Conservation (phyloP, 2,329 filamentous ascomycete species). For the Colletotrichum filicis region DNA sequence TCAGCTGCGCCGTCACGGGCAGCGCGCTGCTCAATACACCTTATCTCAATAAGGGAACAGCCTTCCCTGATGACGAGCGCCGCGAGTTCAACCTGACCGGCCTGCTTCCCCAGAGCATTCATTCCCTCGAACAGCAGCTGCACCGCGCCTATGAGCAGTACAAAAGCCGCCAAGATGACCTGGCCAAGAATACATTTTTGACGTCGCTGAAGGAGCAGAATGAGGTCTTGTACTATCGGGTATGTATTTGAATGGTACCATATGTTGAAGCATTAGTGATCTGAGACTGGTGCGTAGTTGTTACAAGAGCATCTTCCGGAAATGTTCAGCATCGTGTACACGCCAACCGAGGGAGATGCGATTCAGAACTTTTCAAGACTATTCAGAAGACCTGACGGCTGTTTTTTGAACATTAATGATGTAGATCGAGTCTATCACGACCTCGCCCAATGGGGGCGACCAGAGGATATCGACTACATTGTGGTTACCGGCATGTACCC, state of each 20-base stretch:
- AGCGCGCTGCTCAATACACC: constrained; percentile 48
- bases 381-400: constrained; percentile 83
- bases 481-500: constrained; percentile 77
- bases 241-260: constrained; percentile 44
- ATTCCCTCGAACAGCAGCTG: constrained; percentile 81
- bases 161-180: constrained; percentile 65
- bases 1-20: constrained; percentile 50
- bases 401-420: constrained; percentile 81
- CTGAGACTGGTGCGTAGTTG: constrained; percentile 57
- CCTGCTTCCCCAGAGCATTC: constrained; percentile 76
- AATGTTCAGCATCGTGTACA: constrained; percentile 93
- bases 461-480: constrained; percentile 87
- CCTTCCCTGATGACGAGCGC: constrained; percentile 77
- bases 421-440: constrained; percentile 72
- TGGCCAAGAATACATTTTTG: constrained; percentile 90
- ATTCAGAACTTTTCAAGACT: constrained; percentile 85
- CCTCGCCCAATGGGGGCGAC: constrained; percentile 73
- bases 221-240: constrained; percentile 82
- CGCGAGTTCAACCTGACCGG: constrained; percentile 76
- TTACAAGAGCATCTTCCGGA: constrained; percentile 83
- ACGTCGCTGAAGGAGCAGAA: constrained; percentile 89
- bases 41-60: constrained; percentile 83
- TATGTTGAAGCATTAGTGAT: too few species aligned
- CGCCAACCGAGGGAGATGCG: constrained; percentile 88
- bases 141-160: constrained; percentile 86